Evolutionary conservation across 257 asterid species (phyloP).

Genomic region (Perilla frutescens): DNA sequence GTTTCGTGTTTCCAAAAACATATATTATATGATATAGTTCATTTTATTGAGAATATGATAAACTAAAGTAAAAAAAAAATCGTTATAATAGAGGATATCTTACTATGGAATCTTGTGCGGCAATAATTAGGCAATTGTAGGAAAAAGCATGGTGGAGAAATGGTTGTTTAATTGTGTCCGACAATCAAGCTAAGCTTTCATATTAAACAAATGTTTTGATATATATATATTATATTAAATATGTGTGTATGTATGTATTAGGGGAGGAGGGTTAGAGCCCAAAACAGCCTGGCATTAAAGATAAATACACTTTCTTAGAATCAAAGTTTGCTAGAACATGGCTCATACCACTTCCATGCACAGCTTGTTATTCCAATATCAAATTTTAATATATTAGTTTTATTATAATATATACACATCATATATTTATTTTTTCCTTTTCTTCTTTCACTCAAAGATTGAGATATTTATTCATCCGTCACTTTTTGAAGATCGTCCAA

Average conservation of each 20-base stretch:
- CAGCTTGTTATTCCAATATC: constrained; percentile 35
- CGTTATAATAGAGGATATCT: too few relatives aligned
- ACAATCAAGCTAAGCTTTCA: constrained; percentile 61
- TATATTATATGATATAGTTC: too few relatives aligned
- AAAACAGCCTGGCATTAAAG: constrained; percentile 58
- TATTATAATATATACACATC: not conserved
- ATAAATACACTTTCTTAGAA: constrained; percentile 36
- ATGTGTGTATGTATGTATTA: not conserved
- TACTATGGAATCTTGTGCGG: constrained; percentile 21
- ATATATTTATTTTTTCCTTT: too few relatives aligned
- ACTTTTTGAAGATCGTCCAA: too few relatives aligned
- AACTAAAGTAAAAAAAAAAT: too few relatives aligned
- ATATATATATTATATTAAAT: not conserved
- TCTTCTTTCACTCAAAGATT: too few relatives aligned
- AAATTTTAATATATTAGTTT: not conserved
- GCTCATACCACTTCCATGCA: constrained; percentile 31
- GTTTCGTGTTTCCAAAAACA: too few relatives aligned
- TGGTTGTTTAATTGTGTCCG: constrained; percentile 51
- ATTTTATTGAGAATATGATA: too few relatives aligned
- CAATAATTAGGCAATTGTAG: constrained; percentile 18
- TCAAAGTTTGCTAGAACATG: constrained; percentile 53
- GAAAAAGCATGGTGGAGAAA: constrained; percentile 31
- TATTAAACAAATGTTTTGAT: constrained; percentile 40
- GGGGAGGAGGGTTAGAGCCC: not conserved
- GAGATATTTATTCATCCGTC: too few relatives aligned